Evolutionary conservation across 768 basidiomycete genomes (phyloP), one percentile per base, ranked within the genome.

Genomic region (Boletus rex-veris): DNA sequence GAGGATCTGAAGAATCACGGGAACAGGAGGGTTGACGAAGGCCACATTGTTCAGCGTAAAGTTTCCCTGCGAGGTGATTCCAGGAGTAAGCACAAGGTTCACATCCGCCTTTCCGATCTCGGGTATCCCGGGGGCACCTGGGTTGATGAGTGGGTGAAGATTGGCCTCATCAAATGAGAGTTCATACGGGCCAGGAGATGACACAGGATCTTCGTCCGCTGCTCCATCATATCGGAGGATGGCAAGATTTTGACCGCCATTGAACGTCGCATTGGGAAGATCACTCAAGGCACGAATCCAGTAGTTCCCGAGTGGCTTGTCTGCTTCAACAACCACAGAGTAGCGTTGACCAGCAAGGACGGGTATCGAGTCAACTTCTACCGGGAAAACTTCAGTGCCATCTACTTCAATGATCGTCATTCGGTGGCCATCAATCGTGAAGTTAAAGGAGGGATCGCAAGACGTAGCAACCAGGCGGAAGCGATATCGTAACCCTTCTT

Each of bases 171-270:
- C 35, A 37, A 81, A 70, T 0, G 69, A 57, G 18, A 69, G 67
- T 43, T 46, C 60, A 35, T 55, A 61, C 6, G 49, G 61, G 47
- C 36, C 73, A 39, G 58, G 10, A 21, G 80, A 75, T 2, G 73
- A 75, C 2, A 69, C 70, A 1, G 82, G 82, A 30, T 83, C 80
- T 7, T 67, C 63, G 7, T 55, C 54, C 0, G 67, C 52, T 14
- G 81, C 81, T 19, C 76, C 77, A 1, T 48, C 63, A 52, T 83
- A 83, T 52, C 79, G 73, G 26, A 83, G 65, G 53, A 83, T 81
- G 5, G 79, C 81, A 42, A 74, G 72, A 60, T 78, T 80, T 56
- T 75, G 68, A 11, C 74, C 74, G 24, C 66, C 68, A 45, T 60
- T 36, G 54, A 75, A 68, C 21, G 64, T 46, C 7, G 72, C 57